A percentile compares a stretch with the other conserved stretches of the same genome.
Evolutionary conservation across 108 stramenopile species (phyloP).

Genomic region (Pseudonitzschia multiseries): DNA sequence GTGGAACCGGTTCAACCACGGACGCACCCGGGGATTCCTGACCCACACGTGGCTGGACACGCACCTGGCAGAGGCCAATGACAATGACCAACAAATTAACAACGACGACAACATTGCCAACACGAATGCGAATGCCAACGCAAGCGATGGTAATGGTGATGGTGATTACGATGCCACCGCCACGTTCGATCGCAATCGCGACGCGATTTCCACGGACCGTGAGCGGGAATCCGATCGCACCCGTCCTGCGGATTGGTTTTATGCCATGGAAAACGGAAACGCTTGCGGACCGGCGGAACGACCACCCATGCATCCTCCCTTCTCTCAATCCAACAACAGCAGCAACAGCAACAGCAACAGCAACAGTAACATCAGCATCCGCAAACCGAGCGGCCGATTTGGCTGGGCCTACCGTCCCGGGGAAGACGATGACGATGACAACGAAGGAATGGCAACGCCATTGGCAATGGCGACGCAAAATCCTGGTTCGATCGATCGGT

Average conservation of each 20-base stretch:
- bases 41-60: constrained; percentile 69
- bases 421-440: too few species aligned
- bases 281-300: too few species aligned
- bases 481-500: constrained; percentile 34
- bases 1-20: constrained; percentile 27
- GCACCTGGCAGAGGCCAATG: too few species aligned
- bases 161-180: too few species aligned
- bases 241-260: constrained; percentile 50
- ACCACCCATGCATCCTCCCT: too few species aligned
- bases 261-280: constrained; percentile 14
- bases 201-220: not conserved
- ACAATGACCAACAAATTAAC: too few species aligned
- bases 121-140: not conserved
- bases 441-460: too few species aligned
- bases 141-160: too few species aligned
- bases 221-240: constrained; percentile 17
- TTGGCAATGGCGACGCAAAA: not conserved
- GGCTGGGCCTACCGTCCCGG: constrained; percentile 52
- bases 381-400: constrained; percentile 28
- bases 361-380: not conserved
- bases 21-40: constrained; percentile 39
- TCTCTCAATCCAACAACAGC: not conserved
- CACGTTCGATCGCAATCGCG: not conserved
- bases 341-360: not conserved
- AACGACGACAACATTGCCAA: too few species aligned